Percentiles rank a stretch among this genome's conserved stretches.
phyloP scores from a whole-genome alignment of 1,284 basidiomycete species.

The Puccinia horiana region DNA sequence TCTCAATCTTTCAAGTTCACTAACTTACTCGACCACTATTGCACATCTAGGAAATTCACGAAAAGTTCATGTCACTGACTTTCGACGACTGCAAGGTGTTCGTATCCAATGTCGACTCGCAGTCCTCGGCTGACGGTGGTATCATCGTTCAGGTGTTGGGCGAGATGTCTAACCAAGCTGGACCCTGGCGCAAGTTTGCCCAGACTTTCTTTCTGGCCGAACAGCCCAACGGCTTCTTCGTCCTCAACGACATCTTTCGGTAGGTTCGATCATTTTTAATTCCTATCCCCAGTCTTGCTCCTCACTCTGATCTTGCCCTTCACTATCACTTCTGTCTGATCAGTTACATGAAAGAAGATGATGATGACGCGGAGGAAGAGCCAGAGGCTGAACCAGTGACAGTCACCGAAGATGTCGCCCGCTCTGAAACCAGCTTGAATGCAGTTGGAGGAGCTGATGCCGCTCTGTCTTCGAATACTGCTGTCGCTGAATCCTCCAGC shows the following conservation, averaged over 20 bases:
- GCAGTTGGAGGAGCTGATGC: constrained; percentile 1
- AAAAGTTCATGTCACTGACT: constrained; percentile 87
- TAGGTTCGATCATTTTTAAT: constrained; percentile 57
- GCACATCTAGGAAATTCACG: constrained; percentile 82
- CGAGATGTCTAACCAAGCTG: constrained; percentile 88
- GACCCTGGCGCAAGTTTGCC: constrained; percentile 93
- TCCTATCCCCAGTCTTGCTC: neutral
- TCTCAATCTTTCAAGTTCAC: constrained; percentile 13
- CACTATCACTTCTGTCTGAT: neutral
- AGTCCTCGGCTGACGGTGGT: constrained; percentile 84
- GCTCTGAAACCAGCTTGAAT: constrained; percentile 36
- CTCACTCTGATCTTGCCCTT: neutral
- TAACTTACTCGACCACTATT: neutral
- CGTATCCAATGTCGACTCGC: constrained; percentile 61
- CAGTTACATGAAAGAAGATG: constrained; percentile 48
- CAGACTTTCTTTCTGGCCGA: constrained; percentile 99
- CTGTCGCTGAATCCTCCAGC: neutral
- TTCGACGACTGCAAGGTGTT: constrained; percentile 96
- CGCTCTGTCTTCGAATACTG: constrained; percentile 4
- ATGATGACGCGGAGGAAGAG: constrained; percentile 48
- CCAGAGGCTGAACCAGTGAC: constrained; percentile 59
- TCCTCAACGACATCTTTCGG: constrained; percentile 99
- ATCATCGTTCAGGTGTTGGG: constrained; percentile 99
- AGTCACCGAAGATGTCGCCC: constrained; percentile 52
- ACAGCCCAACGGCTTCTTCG: constrained; percentile 98